Evolutionary conservation across 352 stramenopile species (phyloP), one percentile per base, ranked within the genome.

Genomic region (Phytopythium litorale): DNA sequence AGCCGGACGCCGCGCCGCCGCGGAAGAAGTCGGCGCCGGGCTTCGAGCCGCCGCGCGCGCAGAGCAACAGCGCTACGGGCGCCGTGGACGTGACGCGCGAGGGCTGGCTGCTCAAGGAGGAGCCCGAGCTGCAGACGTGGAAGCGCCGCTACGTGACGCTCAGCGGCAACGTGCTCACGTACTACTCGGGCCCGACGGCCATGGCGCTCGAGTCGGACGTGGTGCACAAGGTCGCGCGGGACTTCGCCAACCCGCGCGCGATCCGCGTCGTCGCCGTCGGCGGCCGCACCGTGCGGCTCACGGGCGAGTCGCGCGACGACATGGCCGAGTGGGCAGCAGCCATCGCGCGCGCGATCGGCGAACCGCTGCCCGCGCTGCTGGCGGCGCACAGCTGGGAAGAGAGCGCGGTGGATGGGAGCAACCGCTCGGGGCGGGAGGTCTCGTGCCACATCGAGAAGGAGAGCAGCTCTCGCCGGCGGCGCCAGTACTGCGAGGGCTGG

Each of bases 121-220:
- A 70, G 28, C 37, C 45, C 2, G 53, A 64, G 49, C 32, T 60
- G 28, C 54, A 49, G 21, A 76, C 54, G 37, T 91, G 81, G 83
- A 86, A 85, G 54, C 78, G 76, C 32, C 57, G 79, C 18, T 92
- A 79, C 64, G 74, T 83, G 40, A 66, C 71, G 56, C 68, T 94
- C 2, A 63, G 66, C 33, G 78, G 76, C 16, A 80, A 63, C 16
- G 70, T 69, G 48, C 58, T 94, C 28, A 76, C 72, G 62, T 89
- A 91, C 52, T 87, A 75, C 51, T 65, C 67, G 2, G 64, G 72
- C 51, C 68, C 68, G 54, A 60, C 64, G 5, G 63, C 63, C 0
- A 46, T 66, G 11, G 78, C 42, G 50, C 62, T 65, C 56, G 42
- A 83, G 64, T 59, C 66, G 45, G 52, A 78, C 67, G 43, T 64